Evolutionary conservation across 2,329 filamentous ascomycete genomes (phyloP).

Genomic region (Paecilomyces variotii): DNA sequence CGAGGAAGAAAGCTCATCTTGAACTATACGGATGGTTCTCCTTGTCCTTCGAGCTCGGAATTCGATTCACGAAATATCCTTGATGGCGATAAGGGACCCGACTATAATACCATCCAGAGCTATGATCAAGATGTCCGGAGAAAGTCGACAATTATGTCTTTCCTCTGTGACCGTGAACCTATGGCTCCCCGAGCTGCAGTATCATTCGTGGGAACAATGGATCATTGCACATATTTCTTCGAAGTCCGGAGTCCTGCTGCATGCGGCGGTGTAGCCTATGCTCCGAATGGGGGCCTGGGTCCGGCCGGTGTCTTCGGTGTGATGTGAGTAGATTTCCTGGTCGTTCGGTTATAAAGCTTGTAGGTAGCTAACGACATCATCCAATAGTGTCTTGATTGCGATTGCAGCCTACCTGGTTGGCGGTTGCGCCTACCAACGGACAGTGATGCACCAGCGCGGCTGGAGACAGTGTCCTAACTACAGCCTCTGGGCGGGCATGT

Average conservation of each 20-base stretch:
- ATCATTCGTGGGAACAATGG: slow-evolving; percentile 80
- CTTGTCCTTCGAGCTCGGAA: slow-evolving; percentile 41
- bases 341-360: neutral
- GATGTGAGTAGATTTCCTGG: slow-evolving; percentile 54
- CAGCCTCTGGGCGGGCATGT: slow-evolving; percentile 80
- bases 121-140: slow-evolving; percentile 19
- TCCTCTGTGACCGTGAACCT: slow-evolving; percentile 83
- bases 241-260: slow-evolving; percentile 80
- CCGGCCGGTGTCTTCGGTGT: slow-evolving; percentile 78
- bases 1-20: slow-evolving; percentile 57
- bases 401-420: slow-evolving; percentile 84
- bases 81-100: slow-evolving; percentile 9
- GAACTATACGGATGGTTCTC: slow-evolving; percentile 70
- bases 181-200: slow-evolving; percentile 59
- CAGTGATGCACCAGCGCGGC: slow-evolving; percentile 85
- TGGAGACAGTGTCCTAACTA: slow-evolving; percentile 97
- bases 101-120: slow-evolving; percentile 12
- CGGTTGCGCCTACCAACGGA: slow-evolving; percentile 91
- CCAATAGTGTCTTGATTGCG: slow-evolving; percentile 51
- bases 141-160: slow-evolving; percentile 83
- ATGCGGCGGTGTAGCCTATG: slow-evolving; percentile 61
- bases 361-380: slow-evolving; percentile 9
- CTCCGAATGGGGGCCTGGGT: slow-evolving; percentile 53
- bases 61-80: slow-evolving; percentile 9
- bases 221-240: slow-evolving; percentile 94